Evolutionary conservation across 2,329 filamentous ascomycete genomes (phyloP), one percentile per base, ranked within the genome.

Genomic region (Truncatella angustata): DNA sequence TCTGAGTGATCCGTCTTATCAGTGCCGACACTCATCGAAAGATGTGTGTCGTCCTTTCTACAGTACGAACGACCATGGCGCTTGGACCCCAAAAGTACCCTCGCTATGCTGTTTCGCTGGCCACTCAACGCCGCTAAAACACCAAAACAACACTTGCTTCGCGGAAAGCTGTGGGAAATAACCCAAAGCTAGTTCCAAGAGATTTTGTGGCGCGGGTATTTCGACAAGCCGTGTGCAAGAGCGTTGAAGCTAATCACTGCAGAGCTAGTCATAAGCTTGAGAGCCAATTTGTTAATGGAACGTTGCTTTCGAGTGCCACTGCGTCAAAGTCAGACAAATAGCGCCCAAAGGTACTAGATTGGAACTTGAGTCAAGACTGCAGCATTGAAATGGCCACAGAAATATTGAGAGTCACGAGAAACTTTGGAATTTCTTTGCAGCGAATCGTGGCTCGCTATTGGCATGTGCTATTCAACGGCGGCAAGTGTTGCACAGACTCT

Each of bases 341-440:
- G 28, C 14, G 28, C 28, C 28, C 28, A 32, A 32, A 32, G 28
- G 28, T 32, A 32, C 28, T 32, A 32, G 7, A 32, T 32, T 7
- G 28, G 28, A 32, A 32, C 14, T 32, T 53, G 53, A 53, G 49
- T 49, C 52, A 44, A 47, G 26, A n/a, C n/a, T n/a, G n/a, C n/a
- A n/a, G n/a, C n/a, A n/a, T n/a, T n/a, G n/a, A n/a, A n/a, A n/a
- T n/a, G n/a, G n/a, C n/a, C n/a, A n/a, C n/a, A n/a, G n/a, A n/a
- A n/a, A n/a, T n/a, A n/a, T n/a, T n/a, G n/a, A n/a, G n/a, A n/a
- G n/a, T n/a, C n/a, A n/a, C n/a, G n/a, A n/a, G n/a, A n/a, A n/a
- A n/a, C n/a, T n/a, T n/a, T n/a, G n/a, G n/a, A n/a, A n/a, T n/a
- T n/a, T n/a, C n/a, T n/a, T n/a, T n/a, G n/a, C n/a, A n/a, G n/a